Base-by-base conservation (phyloP, 2,329 filamentous ascomycete species). In the Fusarium foetens region DNA sequence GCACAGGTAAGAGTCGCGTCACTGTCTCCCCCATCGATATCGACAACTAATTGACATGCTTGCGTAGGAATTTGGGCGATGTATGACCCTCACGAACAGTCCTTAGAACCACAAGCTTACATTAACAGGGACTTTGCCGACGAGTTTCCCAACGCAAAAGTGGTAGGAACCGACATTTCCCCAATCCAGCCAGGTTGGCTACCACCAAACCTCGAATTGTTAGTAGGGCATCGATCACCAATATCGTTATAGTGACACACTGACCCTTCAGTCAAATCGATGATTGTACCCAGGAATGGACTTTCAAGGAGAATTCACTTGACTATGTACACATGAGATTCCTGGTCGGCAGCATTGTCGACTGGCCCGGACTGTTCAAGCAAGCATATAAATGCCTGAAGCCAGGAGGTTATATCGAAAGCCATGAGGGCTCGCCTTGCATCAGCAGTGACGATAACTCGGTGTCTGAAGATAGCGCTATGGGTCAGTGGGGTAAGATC, bases 131-230 rank as follows among this genome's bases (percentile, higher is more conserved):
- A 65, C 23, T 69, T 69, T 8, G 66, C 65, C 6, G 65, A 69
- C 13, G 31, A 53, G 4, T 69, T 65, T 6, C 65, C 58, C 9
- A 54, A 42, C 4, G 21, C 52, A 8, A 58, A 45, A 3, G 59
- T 69, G 3, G 39, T 69, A 1, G 58, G 66, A 25, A 69, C 38
- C 17, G 66, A 69, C 6, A 43, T 69, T 4, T 62, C 66, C 2
- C 66, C 66, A 4, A 69, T 69, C 14, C 66, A 65, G 9, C 66
- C 66, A 19, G 19, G 65, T 2, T 65, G 66, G 65, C 12, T 69
- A 2, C 66, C 58, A 4, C 46, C 66, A 8, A 69, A 69, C 12
- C 59, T 69, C 1, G 52, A 69, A 7, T 69, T 69, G 65, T 69
- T 3, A 19, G 64, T 41, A 3, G 1, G 17, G 19, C 4, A 25